Percentiles rank a stretch among this genome's conserved stretches.
These are phyloP conservation scores for Ogataea haglerorum DNA, from an alignment of 805 yeast genomes.

Conservation along the genomic window DNA sequence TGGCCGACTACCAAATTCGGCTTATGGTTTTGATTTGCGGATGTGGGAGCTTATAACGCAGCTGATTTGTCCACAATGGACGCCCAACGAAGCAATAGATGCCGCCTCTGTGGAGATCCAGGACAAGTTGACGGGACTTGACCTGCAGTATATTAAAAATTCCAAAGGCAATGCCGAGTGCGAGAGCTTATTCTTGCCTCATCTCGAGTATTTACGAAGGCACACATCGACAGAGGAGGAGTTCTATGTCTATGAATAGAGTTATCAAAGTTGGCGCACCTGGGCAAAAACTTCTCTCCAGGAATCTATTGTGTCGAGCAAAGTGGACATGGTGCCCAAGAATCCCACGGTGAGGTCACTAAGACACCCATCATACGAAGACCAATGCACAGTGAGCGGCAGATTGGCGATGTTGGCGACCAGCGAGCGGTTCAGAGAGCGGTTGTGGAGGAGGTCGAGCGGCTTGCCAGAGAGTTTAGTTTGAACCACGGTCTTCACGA, in stretches of 20 bases:
- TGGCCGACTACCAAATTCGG: slow-evolving; percentile 22
- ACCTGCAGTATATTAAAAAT: slow-evolving; percentile 28
- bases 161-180: slow-evolving; percentile 31
- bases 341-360: slow-evolving; percentile 33
- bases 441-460: slow-evolving; percentile 8
- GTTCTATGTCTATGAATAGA: slow-evolving; percentile 6
- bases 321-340: slow-evolving; percentile 31
- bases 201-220: slow-evolving; percentile 31
- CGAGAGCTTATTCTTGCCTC: slow-evolving; percentile 33
- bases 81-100: slow-evolving; percentile 8
- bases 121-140: slow-evolving; percentile 22
- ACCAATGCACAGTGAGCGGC: slow-evolving; percentile 39
- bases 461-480: slow-evolving; percentile 6
- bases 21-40: slow-evolving; percentile 39
- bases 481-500: slow-evolving; percentile 10
- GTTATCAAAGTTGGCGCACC: not conserved
- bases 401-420: slow-evolving; percentile 33
- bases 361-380: slow-evolving; percentile 33
- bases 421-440: slow-evolving; percentile 18
- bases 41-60: slow-evolving; percentile 39
- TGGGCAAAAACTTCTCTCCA: slow-evolving; percentile 19
- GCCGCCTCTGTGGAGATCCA: slow-evolving; percentile 19
- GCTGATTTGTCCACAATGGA: slow-evolving; percentile 31
- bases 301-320: slow-evolving; percentile 22
- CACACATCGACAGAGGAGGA: slow-evolving; percentile 2